Percentiles rank a stretch among this genome's conserved stretches.
Evolutionary conservation across 495 filamentous ascomycete species (phyloP).

Genomic region (Aspergillus conjunctus): DNA sequence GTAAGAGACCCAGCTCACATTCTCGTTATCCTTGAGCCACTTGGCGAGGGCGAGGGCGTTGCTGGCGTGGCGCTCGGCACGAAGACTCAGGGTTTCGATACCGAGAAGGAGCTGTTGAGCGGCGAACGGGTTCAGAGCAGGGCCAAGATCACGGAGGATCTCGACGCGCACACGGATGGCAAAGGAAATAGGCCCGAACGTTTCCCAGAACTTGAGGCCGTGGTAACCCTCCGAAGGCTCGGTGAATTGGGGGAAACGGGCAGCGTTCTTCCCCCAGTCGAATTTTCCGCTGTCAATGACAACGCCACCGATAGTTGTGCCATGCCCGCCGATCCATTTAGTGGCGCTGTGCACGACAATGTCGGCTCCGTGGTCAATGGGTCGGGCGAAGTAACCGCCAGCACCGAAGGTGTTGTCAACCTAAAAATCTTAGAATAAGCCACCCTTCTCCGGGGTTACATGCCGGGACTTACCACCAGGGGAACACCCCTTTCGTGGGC

Average conservation of each 20-base stretch:
- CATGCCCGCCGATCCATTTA: slow-evolving; percentile 98
- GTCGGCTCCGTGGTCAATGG: slow-evolving; percentile 91
- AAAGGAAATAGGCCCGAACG: slow-evolving; percentile 83
- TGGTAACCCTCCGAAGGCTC: slow-evolving; percentile 94
- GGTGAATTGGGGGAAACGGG: slow-evolving; percentile 90
- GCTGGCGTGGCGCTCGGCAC: slow-evolving; percentile 82
- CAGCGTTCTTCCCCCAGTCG: slow-evolving; percentile 88
- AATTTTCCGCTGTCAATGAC: slow-evolving; percentile 93
- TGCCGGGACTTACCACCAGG: slow-evolving; percentile 65
- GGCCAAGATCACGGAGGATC: slow-evolving; percentile 85
- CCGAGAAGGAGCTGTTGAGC: slow-evolving; percentile 94
- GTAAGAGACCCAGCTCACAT: slow-evolving; percentile 94
- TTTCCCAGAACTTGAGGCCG: slow-evolving; percentile 96
- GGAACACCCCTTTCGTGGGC: slow-evolving; percentile 82
- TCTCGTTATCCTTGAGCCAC: slow-evolving; percentile 80
- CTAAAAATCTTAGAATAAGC: slow-evolving; percentile 36
- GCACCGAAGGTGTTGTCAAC: slow-evolving; percentile 98
- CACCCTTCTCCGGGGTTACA: background rate
- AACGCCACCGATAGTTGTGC: slow-evolving; percentile 90
- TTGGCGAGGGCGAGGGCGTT: slow-evolving; percentile 81
- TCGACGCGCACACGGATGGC: slow-evolving; percentile 82
- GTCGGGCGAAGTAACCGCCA: slow-evolving; percentile 86
- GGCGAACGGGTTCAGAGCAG: slow-evolving; percentile 85
- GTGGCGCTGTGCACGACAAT: slow-evolving; percentile 96
- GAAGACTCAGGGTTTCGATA: slow-evolving; percentile 84